Base-by-base conservation (phyloP, 1,284 basidiomycete genomes). In the Anthracocystis walkeri region DNA sequence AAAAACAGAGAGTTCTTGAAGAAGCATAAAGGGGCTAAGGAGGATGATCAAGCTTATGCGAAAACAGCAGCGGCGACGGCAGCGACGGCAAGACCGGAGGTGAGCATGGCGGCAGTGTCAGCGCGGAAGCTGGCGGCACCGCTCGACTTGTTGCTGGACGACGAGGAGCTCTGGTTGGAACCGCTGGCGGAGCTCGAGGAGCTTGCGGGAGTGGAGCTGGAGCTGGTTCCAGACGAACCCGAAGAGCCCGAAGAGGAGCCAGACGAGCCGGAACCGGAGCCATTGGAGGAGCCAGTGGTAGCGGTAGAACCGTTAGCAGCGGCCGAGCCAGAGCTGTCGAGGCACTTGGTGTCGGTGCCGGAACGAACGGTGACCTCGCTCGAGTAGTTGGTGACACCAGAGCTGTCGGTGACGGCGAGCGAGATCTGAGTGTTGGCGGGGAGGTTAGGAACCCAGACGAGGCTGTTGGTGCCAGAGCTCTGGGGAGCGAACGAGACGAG, bases 391-490 rank as follows among this genome's bases (percentile, higher is more conserved):
- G 29, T 44, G 7, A 49, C 31, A 58, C 76, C 76, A 1, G 51
- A 21, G 56, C 55, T 45, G 48, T 78, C 76, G 25, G 65, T 55
- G 63, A 78, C 58, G 49, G 60, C 31, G 29, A 78, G 58, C 38
- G 68, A 66, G 54, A 78, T 54, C 11, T 38, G 56, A 21, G 61
- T 68, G 33, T 50, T 53, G 5, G 60, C 65, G 46, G 68, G 52
- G 11, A 72, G 59, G 61, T 71, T 70, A 29, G 67, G 68, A 10
- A 70, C 50, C 68, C 73, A 75, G 42, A 50, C 50, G 55, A 75
- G 23, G 61, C 68, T 62, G 41, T 27, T 23, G 46, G 51, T 42
- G 51, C 54, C 59, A 8, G 67, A 54, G 21, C 42, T 45, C 49
- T 75, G 64, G 27, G 65, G 40, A 14, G 64, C 57, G 25, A 75